Evolutionary conservation across 495 filamentous ascomycete genomes (phyloP).

Genomic region (Xylaria curta): DNA sequence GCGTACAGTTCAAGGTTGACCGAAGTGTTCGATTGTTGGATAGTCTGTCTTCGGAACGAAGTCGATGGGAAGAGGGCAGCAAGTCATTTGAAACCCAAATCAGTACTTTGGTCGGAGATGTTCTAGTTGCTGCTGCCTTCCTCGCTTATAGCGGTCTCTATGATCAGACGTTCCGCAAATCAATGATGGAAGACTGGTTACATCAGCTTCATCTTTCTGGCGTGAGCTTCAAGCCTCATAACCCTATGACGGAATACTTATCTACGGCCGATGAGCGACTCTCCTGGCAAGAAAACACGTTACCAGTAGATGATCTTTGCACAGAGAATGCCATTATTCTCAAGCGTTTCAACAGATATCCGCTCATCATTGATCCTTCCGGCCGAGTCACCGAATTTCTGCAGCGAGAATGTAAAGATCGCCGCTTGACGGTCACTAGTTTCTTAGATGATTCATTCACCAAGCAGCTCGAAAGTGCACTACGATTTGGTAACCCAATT

Average conservation of each 20-base stretch:
- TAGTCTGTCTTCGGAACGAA: conserved; percentile 91
- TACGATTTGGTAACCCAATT: conserved; percentile 98
- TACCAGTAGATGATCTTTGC: conserved; percentile 98
- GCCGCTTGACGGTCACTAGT: conserved; percentile 93
- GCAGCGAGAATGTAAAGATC: conserved; percentile 90
- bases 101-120: conserved; percentile 92
- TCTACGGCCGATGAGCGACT: conserved; percentile 96
- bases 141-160: conserved; percentile 98
- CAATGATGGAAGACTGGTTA: conserved; percentile 97
- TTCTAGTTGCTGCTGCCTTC: conserved; percentile 93
- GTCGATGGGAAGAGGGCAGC: conserved; percentile 94
- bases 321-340: conserved; percentile 98
- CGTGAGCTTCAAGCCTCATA: conserved; percentile 89
- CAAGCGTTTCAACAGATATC: conserved; percentile 97
- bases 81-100: conserved; percentile 98
- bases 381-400: conserved; percentile 93
- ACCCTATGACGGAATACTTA: conserved; percentile 94
- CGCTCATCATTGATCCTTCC: conserved; percentile 96
- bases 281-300: conserved; percentile 90
- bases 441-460: conserved; percentile 98
- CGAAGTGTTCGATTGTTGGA: conserved; percentile 93
- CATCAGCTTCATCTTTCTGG: conserved; percentile 89
- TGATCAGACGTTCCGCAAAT: conserved; percentile 96
- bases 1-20: conserved; percentile 97
- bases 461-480: conserved; percentile 93